Evolutionary conservation across 2,329 filamentous ascomycete genomes (phyloP), one percentile per base, ranked within the genome.

Genomic region (Sclerotinia glacialis): DNA sequence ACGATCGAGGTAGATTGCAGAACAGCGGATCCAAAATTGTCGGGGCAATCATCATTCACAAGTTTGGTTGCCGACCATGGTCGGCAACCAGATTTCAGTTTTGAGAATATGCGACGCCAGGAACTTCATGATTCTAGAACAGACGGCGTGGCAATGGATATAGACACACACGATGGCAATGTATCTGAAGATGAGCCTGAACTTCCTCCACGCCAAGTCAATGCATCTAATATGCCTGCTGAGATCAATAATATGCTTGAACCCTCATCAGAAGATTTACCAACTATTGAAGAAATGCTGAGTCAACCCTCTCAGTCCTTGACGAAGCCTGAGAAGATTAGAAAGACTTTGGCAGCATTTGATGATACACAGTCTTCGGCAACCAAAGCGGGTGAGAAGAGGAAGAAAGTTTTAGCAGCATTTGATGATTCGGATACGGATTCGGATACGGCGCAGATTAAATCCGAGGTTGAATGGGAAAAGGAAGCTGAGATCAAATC

Each of bases 11-110:
- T 59, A 60, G 62, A 67, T 44, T 60, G 34, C 21, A 47, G 40
- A 26, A 14, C 12, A 26, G 47, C 26, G 11, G 31, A 78, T 70
- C 76, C 77, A 5, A 78, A 73, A 47, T 55, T 77, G 3, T 72
- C 72, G 7, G 54, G 74, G 1, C 73, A 73, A 31, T 74, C 76
- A 3, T 80, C 80, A 0, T 79, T 80, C 26, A 74, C 74, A 11
- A 78, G 77, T 64, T 67, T 85, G 80, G 70, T 73, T 78, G 70
- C 78, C 56, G 67, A 85, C 80, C 71, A 73, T 67, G 83, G 83
- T 31, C 79, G 82, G 18, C 84, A 86, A 67, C 80, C 80, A 4
- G 81, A 83, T 66, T 79, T 78, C 6, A 78, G 79, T 62, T 75
- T 76, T 69, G 72, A 77, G 18, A 77, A 79, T 46, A 71, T 66